Evolutionary conservation across 768 basidiomycete genomes (phyloP).

Genomic region (Pleurotus platypus): DNA sequence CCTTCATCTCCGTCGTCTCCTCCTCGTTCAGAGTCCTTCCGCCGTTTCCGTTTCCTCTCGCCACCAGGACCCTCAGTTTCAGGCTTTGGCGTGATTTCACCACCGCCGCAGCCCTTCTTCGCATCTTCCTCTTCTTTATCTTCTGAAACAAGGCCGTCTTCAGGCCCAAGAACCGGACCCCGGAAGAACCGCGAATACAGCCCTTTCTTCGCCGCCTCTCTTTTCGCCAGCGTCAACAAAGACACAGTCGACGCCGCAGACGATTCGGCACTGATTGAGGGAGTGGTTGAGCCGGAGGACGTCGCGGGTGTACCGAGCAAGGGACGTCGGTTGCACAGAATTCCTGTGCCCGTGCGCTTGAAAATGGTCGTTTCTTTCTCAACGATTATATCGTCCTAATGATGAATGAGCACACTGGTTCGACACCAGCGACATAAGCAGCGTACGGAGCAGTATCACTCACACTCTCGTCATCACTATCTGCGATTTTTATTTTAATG

Average conservation of each 20-base stretch:
- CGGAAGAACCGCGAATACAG: constrained; percentile 83
- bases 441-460: constrained; percentile 11
- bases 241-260: constrained; percentile 33
- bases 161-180: constrained; percentile 65
- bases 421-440: no score
- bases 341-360: constrained; percentile 68
- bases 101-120: no score
- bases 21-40: background rate
- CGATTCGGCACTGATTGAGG: constrained; percentile 20
- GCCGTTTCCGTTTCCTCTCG: background rate
- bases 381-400: background rate
- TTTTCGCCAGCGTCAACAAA: constrained; percentile 64
- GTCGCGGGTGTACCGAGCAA: constrained; percentile 43
- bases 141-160: constrained; percentile 9
- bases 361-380: constrained; percentile 23
- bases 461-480: constrained; percentile 47
- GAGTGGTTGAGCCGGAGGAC: constrained; percentile 43
- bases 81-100: no score
- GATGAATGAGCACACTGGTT: no score
- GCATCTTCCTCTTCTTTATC: no score
- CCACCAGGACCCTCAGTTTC: background rate
- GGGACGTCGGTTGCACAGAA: constrained; percentile 70
- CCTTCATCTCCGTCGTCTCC: background rate
- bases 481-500: constrained; percentile 66
- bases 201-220: constrained; percentile 69